These are phyloP conservation scores for Ceratobasidium sp. DNA, from an alignment of 1,284 basidiomycete species.

Conservation along the genomic window DNA sequence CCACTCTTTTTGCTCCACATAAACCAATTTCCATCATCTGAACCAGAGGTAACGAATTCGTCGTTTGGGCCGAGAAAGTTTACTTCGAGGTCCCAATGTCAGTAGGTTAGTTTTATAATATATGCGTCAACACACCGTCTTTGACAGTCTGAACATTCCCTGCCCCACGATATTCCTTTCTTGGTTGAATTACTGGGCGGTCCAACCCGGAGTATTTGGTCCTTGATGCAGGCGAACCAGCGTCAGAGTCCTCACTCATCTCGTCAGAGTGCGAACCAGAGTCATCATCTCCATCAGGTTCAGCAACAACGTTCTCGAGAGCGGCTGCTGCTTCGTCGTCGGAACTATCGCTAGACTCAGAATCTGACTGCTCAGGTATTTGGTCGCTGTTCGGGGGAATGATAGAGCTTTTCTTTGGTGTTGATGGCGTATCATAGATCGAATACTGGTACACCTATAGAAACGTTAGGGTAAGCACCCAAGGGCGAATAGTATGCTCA, in stretches of 20 bases:
- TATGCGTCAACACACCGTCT: slow-evolving; percentile 71
- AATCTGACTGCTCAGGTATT: background rate
- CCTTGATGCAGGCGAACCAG: no score
- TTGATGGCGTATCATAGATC: slow-evolving; percentile 65
- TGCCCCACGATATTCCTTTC: slow-evolving; percentile 73
- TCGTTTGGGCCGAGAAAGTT: slow-evolving; percentile 85
- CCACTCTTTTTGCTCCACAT: slow-evolving; percentile 82
- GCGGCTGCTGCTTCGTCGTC: slow-evolving; percentile 40
- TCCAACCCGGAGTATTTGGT: slow-evolving; percentile 48
- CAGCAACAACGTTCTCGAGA: slow-evolving; percentile 29
- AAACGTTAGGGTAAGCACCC: background rate
- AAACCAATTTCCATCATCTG: slow-evolving; percentile 82
- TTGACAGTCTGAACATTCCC: slow-evolving; percentile 90
- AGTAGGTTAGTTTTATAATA: slow-evolving; percentile 13
- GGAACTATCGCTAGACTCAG: background rate
- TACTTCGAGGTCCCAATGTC: slow-evolving; percentile 60
- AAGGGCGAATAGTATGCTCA: background rate
- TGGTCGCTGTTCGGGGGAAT: slow-evolving; percentile 51
- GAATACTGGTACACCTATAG: slow-evolving; percentile 75
- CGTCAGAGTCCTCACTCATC: slow-evolving; percentile 29
- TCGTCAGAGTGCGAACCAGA: slow-evolving; percentile 50
- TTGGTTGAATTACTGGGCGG: slow-evolving; percentile 75
- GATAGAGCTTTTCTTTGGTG: slow-evolving; percentile 54
- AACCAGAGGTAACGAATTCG: slow-evolving; percentile 85
- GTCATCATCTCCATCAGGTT: slow-evolving; percentile 48